Conservation (phyloP, 176 grass and related monocot genomes). For the Avena eriantha region DNA sequence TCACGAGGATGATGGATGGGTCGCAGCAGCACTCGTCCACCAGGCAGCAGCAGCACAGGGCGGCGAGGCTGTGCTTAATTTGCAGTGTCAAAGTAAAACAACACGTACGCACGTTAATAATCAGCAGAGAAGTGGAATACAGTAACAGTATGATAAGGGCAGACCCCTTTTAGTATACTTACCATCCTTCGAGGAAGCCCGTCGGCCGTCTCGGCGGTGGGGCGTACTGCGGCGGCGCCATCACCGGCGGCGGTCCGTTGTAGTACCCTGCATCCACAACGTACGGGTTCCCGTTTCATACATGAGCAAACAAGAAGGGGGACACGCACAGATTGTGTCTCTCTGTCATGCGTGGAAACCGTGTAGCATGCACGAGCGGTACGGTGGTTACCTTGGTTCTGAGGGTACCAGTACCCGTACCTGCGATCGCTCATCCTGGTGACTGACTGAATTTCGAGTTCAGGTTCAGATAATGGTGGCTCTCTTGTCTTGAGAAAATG, state of each 20-base stretch:
- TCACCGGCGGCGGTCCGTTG: constrained; percentile 59
- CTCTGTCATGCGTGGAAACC: neutral
- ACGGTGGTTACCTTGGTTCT: constrained; percentile 41
- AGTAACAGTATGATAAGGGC: neutral
- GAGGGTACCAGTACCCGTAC: constrained; percentile 55
- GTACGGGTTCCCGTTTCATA: no score
- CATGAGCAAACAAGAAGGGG: constrained; percentile 16
- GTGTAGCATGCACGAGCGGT: no score
- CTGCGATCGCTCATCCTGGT: constrained; percentile 42
- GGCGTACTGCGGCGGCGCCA: constrained; percentile 63
- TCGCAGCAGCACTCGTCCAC: constrained; percentile 81
- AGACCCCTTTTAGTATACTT: neutral
- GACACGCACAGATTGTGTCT: neutral
- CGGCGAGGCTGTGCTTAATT: constrained; percentile 45
- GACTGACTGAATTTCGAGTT: neutral
- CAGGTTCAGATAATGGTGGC: neutral
- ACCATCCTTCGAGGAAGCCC: constrained; percentile 79
- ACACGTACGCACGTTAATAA: no score
- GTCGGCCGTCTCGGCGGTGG: constrained; percentile 58
- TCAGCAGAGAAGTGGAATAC: neutral
- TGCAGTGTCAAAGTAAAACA: neutral
- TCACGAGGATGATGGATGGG: constrained; percentile 47
- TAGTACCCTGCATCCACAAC: constrained; percentile 27
- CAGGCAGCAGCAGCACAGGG: constrained; percentile 77
- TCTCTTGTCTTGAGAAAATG: neutral